Evolutionary conservation across 192 early-diverging fungal genomes (phyloP).

Genomic region (Coemansia sp.): DNA sequence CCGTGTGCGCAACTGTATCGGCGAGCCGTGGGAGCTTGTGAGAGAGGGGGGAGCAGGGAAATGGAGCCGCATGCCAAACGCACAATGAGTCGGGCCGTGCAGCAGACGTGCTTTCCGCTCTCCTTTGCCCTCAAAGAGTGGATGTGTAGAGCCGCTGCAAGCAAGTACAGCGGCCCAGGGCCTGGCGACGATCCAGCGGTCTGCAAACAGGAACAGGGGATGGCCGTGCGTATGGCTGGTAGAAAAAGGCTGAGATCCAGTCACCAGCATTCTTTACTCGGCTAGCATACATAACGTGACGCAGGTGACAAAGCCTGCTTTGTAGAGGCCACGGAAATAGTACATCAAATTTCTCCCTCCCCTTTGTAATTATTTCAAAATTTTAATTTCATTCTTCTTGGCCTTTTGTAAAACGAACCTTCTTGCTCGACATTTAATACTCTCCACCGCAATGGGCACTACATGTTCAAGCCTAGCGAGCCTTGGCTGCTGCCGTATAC

Average conservation of each 20-base stretch:
- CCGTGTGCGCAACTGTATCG: neutral
- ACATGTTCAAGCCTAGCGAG: conserved; percentile 39
- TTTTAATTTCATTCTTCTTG: conserved; percentile 5
- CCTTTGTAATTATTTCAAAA: neutral
- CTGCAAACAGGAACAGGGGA: neutral
- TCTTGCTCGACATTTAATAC: conserved; percentile 4
- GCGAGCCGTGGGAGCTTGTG: neutral
- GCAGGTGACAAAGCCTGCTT: neutral
- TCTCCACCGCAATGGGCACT: conserved; percentile 26
- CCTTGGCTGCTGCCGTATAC: conserved; percentile 20
- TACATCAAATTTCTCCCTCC: neutral
- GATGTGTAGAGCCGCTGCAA: neutral
- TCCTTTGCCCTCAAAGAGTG: neutral
- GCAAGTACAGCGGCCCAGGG: neutral
- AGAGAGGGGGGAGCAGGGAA: neutral
- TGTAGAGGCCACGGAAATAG: neutral
- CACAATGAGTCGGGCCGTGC: neutral
- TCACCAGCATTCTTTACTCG: neutral
- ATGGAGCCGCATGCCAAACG: neutral
- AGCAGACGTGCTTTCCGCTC: neutral
- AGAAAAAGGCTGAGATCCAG: neutral
- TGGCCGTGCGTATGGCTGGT: neutral
- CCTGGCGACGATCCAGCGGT: neutral
- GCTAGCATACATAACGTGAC: neutral
- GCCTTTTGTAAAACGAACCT: neutral